A percentile compares a stretch with the other conserved stretches of the same genome.
Evolutionary conservation across 352 stramenopile genomes (phyloP).

Genomic region (Pythium coloratum): DNA sequence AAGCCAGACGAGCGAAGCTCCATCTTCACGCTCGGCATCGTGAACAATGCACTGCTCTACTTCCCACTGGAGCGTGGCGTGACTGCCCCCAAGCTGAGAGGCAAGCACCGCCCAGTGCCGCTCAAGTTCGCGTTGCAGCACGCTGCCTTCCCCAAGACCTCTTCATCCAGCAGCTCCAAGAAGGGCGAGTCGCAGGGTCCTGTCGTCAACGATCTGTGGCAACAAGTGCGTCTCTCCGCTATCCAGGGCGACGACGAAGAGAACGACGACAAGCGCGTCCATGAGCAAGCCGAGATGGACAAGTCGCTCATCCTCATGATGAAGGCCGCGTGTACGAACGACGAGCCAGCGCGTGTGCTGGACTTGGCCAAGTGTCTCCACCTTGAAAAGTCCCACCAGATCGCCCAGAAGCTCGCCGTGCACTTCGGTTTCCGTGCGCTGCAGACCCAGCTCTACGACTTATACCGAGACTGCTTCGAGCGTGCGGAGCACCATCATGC

Average conservation of each 20-base stretch:
- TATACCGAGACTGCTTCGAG: constrained; percentile 71
- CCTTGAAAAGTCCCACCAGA: constrained; percentile 82
- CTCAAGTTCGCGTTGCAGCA: constrained; percentile 55
- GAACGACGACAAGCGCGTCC: constrained; percentile 39
- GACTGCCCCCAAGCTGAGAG: constrained; percentile 47
- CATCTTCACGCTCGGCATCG: constrained; percentile 68
- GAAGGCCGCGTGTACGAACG: constrained; percentile 68
- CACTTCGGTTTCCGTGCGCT: constrained; percentile 78
- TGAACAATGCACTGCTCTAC: constrained; percentile 74
- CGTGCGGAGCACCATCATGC: constrained; percentile 18
- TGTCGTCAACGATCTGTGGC: constrained; percentile 59
- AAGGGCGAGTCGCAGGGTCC: constrained; percentile 24
- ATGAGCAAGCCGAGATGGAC: constrained; percentile 79
- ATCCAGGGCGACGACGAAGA: constrained; percentile 34
- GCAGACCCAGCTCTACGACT: constrained; percentile 67
- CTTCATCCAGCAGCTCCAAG: constrained; percentile 26
- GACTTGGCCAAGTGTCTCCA: constrained; percentile 82
- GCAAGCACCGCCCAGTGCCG: constrained; percentile 77
- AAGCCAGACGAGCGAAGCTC: constrained; percentile 55
- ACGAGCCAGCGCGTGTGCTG: constrained; percentile 65
- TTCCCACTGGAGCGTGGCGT: constrained; percentile 60
- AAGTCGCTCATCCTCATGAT: constrained; percentile 85
- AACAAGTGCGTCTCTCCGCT: constrained; percentile 52
- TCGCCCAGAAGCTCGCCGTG: constrained; percentile 79
- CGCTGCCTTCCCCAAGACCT: constrained; percentile 57